Conservation (phyloP, 495 filamentous ascomycete species). For the Lophiostoma macrostomum region DNA sequence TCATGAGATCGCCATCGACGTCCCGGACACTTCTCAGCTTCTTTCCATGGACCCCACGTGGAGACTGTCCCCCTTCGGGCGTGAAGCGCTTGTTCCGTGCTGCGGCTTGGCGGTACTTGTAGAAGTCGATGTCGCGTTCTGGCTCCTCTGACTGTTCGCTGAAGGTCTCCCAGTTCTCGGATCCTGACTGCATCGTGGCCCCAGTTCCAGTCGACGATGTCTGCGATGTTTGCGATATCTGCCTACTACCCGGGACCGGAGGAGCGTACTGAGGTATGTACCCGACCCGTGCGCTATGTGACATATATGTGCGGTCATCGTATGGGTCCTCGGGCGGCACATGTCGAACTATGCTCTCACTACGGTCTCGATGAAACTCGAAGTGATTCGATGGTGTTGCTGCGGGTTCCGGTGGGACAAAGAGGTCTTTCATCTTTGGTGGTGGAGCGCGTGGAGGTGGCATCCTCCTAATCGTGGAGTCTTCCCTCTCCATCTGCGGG, state of each 20-base stretch:
- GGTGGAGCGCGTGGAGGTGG: conserved; percentile 67
- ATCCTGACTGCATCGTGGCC: conserved; percentile 67
- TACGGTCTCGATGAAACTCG: conserved; percentile 43
- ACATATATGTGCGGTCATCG: conserved; percentile 54
- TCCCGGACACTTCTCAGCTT: conserved; percentile 30
- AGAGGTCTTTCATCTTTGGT: conserved; percentile 85
- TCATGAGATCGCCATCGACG: conserved; percentile 32
- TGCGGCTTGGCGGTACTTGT: conserved; percentile 71
- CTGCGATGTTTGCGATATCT: conserved; percentile 68
- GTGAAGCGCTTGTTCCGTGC: conserved; percentile 61
- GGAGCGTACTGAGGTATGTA: conserved; percentile 45
- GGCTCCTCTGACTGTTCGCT: conserved; percentile 46
- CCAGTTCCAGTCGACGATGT: conserved; percentile 52
- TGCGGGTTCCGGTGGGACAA: conserved; percentile 62
- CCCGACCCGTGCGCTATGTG: conserved; percentile 28
- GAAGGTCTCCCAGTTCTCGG: conserved; percentile 95
- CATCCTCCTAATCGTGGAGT: conserved; percentile 54
- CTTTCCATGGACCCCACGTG: conserved; percentile 41
- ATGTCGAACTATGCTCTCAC: conserved; percentile 71
- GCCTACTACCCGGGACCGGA: conserved; percentile 52
- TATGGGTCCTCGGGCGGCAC: conserved; percentile 83
- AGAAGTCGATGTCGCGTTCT: conserved; percentile 70
- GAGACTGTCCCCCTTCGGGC: conserved; percentile 54
- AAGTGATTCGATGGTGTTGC: conserved; percentile 30
- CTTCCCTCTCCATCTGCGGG: conserved; percentile 28